Evolutionary conservation across 2,329 filamentous ascomycete species (phyloP), one percentile per base, ranked within the genome.

Genomic region (Exophiala oligosperma): DNA sequence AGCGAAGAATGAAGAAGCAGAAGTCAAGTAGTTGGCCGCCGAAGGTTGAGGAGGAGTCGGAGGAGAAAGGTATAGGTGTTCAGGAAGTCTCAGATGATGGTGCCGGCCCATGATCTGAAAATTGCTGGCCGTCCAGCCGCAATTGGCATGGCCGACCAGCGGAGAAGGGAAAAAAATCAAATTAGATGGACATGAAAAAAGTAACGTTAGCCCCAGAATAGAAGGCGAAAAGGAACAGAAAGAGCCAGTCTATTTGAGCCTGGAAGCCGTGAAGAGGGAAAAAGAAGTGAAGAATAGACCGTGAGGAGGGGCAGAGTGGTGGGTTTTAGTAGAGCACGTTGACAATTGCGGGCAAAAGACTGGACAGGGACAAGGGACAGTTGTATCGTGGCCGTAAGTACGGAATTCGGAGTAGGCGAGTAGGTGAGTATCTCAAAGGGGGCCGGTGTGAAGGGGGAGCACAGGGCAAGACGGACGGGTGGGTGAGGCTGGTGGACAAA

Each of bases 51-150:
- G 63, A 23, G 54, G 62, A 29, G 56, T 52, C 49, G 62, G 64
- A 54, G 62, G 59, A 44, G 64, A 60, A 56, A 65, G 60, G 61
- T 64, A 65, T 32, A 66, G 64, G 52, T 67, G 63, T 37, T 65
- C 59, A 54, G 63, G 62, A 50, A 66, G 59, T 55, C 58, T 58
- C 50, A 64, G 60, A 54, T 61, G 57, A 59, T 64, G 64, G 60
- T 65, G 60, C 63, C 63, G 52, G 63, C 63, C 61, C 64, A 67
- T 65, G 46, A 51, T 46, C 40, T 50, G 49, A 51, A 43, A 57
- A 38, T 29, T 43, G 23, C 21, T 49, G 44, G 49, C 48, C 35
- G 41, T 32, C 37, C 56, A 37, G 54, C 59, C 60, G 52, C 52
- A 49, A 52, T 41, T 59, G 58, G 54, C 58, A 61, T 61, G 54